phyloP scores from a whole-genome alignment of 257 asterid species.

The Solanum dulcamara region DNA sequence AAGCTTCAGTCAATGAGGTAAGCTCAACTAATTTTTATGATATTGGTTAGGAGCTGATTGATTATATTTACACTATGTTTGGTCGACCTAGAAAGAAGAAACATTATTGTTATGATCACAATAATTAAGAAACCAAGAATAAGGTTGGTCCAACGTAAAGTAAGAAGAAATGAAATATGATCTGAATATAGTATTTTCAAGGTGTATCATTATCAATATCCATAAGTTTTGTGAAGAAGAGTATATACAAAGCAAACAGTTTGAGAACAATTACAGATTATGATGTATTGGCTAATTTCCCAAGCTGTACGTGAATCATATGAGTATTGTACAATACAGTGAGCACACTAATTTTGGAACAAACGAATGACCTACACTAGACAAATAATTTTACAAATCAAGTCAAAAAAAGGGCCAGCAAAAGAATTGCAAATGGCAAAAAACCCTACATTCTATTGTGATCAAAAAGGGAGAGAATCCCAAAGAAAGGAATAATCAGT shows the following conservation, averaged over 20 bases:
- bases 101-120: neutral
- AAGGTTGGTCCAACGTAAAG: neutral
- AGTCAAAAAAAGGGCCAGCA: conserved; percentile 5
- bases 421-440: conserved; percentile 3
- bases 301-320: neutral
- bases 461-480: neutral
- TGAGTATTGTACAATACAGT: neutral
- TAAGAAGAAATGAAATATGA: neutral
- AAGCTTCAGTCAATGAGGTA: neutral
- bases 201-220: neutral
- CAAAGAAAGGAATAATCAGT: neutral
- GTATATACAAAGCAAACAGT: neutral
- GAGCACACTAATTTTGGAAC: neutral
- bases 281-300: neutral
- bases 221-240: neutral
- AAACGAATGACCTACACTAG: conserved; percentile 20
- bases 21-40: neutral
- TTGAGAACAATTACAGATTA: neutral
- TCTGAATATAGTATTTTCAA: neutral
- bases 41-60: neutral
- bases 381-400: conserved; percentile 10
- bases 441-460: conserved; percentile 8
- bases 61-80: neutral
- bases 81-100: neutral
- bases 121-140: neutral